These are phyloP conservation scores for Coffea eugenioides DNA, from an alignment of 257 asterid species.

Conservation along the genomic window DNA sequence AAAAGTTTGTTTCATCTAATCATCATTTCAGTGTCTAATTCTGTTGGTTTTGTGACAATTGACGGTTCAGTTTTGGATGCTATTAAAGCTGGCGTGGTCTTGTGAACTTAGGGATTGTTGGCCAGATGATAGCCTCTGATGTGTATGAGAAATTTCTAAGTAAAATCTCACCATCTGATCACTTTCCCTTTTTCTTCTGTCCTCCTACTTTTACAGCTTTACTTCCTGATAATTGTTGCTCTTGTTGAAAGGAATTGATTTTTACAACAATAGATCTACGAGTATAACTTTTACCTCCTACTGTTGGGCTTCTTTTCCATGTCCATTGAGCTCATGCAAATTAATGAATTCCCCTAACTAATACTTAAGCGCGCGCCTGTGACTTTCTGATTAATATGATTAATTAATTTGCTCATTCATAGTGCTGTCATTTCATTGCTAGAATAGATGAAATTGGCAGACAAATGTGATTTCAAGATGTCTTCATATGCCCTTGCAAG, in stretches of 20 bases:
- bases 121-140: neutral
- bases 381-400: neutral
- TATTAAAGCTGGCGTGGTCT: neutral
- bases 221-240: slow-evolving; percentile 6
- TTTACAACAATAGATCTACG: neutral
- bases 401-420: neutral
- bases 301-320: neutral
- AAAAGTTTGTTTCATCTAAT: neutral
- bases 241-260: neutral
- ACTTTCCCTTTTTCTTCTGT: neutral
- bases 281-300: neutral
- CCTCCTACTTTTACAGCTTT: slow-evolving; percentile 5
- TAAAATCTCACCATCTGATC: neutral
- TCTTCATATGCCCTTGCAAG: slow-evolving; percentile 17
- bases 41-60: neutral
- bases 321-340: neutral
- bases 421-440: slow-evolving; percentile 61
- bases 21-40: slow-evolving; percentile 6
- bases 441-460: slow-evolving; percentile 44
- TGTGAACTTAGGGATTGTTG: neutral
- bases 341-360: neutral
- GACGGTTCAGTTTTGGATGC: neutral
- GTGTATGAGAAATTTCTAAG: slow-evolving; percentile 7
- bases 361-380: neutral
- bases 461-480: slow-evolving; percentile 34